A percentile compares a stretch with the other conserved stretches of the same genome.
These are phyloP conservation scores for Anethum foeniculum DNA, from an alignment of 140 eudicot species.

Conservation along the genomic window DNA sequence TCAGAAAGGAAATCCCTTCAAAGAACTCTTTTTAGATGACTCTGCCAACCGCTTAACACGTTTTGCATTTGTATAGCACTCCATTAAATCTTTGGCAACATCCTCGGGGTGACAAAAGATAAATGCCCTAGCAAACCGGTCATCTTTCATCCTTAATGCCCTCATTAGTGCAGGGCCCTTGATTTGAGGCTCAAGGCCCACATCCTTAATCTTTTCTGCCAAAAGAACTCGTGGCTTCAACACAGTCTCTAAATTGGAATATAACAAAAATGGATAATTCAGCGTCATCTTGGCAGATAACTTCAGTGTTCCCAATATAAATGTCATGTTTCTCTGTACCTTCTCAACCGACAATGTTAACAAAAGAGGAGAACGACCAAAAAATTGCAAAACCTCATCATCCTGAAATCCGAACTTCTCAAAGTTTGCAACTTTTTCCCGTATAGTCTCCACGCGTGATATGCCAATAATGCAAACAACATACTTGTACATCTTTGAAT, in stretches of 20 bases:
- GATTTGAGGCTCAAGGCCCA: conserved; percentile 53
- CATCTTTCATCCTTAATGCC: conserved; percentile 72
- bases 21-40: conserved; percentile 30
- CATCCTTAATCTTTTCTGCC: conserved; percentile 47
- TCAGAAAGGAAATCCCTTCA: conserved; percentile 60
- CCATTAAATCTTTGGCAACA: conserved; percentile 48
- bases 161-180: conserved; percentile 43
- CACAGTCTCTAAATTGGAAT: conserved; percentile 35
- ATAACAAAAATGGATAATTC: conserved; percentile 43
- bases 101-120: conserved; percentile 45
- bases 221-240: conserved; percentile 57
- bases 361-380: conserved; percentile 52
- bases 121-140: conserved; percentile 43
- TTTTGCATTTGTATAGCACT: conserved; percentile 38
- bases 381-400: conserved; percentile 45
- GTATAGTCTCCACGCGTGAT: conserved; percentile 67
- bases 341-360: conserved; percentile 65
- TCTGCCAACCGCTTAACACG: conserved; percentile 52
- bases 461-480: conserved; percentile 60
- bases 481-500: conserved; percentile 63
- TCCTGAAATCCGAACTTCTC: conserved; percentile 65
- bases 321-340: conserved; percentile 76
- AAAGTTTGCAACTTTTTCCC: conserved; percentile 51
- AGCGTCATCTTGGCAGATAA: conserved; percentile 38
- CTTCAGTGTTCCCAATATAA: conserved; percentile 53